A percentile compares a stretch with the other conserved stretches of the same genome.
Evolutionary conservation across 2,329 filamentous ascomycete species (phyloP).

Genomic region (Cercospora beticola): DNA sequence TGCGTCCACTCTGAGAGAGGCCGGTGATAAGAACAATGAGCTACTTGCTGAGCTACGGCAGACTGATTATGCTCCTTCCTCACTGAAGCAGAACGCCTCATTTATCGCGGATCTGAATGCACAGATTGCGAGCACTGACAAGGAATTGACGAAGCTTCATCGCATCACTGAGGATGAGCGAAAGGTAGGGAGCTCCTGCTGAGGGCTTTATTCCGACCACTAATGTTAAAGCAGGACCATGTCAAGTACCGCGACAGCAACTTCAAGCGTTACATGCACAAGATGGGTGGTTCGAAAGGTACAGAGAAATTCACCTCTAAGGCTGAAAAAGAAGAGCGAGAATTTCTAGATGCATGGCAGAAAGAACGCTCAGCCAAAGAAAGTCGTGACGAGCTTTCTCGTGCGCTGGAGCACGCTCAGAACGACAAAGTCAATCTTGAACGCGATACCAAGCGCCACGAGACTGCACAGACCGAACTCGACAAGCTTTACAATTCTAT

Average conservation of each 20-base stretch:
- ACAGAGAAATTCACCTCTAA: constrained; percentile 50
- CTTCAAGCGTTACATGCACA: constrained; percentile 54
- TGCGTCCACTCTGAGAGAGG: constrained; percentile 19
- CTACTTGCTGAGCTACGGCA: constrained; percentile 50
- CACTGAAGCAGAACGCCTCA: constrained; percentile 48
- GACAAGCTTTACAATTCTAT: constrained; percentile 56
- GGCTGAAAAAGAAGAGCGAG: constrained; percentile 55
- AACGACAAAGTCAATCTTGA: constrained; percentile 42
- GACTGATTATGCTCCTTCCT: constrained; percentile 52
- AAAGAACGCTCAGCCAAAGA: constrained; percentile 49
- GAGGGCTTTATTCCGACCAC: not conserved
- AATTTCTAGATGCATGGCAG: constrained; percentile 56
- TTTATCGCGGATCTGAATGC: constrained; percentile 50
- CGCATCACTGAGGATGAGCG: constrained; percentile 49
- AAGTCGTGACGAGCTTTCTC: constrained; percentile 43
- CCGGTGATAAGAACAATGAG: constrained; percentile 33
- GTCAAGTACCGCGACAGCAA: constrained; percentile 55
- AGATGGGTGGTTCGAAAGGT: constrained; percentile 48
- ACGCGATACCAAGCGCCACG: constrained; percentile 36
- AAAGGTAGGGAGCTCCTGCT: constrained; percentile 28
- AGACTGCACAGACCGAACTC: constrained; percentile 50
- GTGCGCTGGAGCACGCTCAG: constrained; percentile 45
- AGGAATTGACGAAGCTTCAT: constrained; percentile 44
- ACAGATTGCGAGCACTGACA: constrained; percentile 42
- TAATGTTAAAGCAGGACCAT: constrained; percentile 44